Conservation (phyloP, 2,329 filamentous ascomycete species). For the Clarireedia hainanense region DNA sequence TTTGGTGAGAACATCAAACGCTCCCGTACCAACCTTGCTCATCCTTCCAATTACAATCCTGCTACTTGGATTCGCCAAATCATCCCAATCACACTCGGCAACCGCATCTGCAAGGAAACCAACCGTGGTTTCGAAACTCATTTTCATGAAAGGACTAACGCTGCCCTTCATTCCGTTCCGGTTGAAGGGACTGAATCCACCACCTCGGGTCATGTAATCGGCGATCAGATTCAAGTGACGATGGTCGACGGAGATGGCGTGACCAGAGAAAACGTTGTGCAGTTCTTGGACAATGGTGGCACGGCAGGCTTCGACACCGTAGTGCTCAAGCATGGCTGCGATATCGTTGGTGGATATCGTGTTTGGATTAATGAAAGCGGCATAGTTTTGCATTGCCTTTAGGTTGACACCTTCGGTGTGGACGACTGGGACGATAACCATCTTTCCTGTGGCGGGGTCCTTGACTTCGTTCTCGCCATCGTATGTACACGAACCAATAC, state of each 20-base stretch:
- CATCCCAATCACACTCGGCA: slow-evolving; percentile 82
- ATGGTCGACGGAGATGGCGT: slow-evolving; percentile 87
- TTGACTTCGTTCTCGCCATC: slow-evolving; percentile 50
- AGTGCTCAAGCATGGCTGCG: slow-evolving; percentile 71
- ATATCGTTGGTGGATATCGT: slow-evolving; percentile 89
- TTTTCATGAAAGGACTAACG: slow-evolving; percentile 91
- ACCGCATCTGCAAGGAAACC: slow-evolving; percentile 90
- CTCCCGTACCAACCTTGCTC: slow-evolving; percentile 78
- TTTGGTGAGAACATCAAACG: slow-evolving; percentile 75
- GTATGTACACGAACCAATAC: slow-evolving; percentile 64
- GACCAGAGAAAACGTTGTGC: slow-evolving; percentile 73
- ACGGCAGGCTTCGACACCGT: slow-evolving; percentile 90
- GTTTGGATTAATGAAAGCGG: slow-evolving; percentile 79
- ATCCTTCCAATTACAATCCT: slow-evolving; percentile 82
- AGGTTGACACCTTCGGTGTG: slow-evolving; percentile 83
- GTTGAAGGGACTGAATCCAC: slow-evolving; percentile 85
- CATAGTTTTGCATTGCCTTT: slow-evolving; percentile 80
- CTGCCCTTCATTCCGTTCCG: slow-evolving; percentile 80
- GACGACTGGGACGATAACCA: slow-evolving; percentile 48
- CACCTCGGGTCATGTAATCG: slow-evolving; percentile 94
- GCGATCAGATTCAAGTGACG: slow-evolving; percentile 92
- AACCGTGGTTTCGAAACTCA: slow-evolving; percentile 98
- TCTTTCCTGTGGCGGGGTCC: slow-evolving; percentile 40
- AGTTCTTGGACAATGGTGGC: slow-evolving; percentile 82
- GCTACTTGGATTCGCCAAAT: slow-evolving; percentile 75